Base-by-base conservation (phyloP, 2,329 filamentous ascomycete genomes). In the Colletotrichum siamense region DNA sequence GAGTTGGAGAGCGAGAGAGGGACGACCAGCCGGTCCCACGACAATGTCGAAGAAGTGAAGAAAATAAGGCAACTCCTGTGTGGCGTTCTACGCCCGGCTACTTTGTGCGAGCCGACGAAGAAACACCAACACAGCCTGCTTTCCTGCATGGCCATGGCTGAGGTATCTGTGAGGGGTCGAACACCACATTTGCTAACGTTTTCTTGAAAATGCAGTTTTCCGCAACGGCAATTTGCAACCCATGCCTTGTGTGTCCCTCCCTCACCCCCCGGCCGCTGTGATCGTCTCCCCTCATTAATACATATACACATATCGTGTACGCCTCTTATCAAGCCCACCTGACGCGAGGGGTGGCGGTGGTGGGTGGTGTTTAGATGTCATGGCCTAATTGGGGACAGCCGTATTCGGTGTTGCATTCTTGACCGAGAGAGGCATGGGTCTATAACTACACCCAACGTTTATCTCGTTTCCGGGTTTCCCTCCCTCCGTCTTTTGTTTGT, bases 161-260 rank as follows among this genome's bases (percentile, higher is more conserved):
- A 49, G 0, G 10, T 71, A 26, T 32, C 49, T 18, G 69, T 44
- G 32, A 74, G 32, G 57, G 49, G 39, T 62, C 28, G 34, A 52
- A 57, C 39, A 61, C 39, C 24, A 55, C 24, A 64, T 39, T 28
- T 39, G 44, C 39, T 32, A 22, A n/a, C 39, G 64, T 39, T 69
- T 36, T 44, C 22, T 55, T 44, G 72, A 63, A 69, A 67, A 75
- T 71, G 71, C 75, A 68, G 67, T 57, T 75, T 75, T 22, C 63
- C 61, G 62, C 62, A 68, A 30, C 62, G 63, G 61, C 18, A 34
- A 71, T 24, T 64, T 59, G 28, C 34, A 61, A 36, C 55, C 59
- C 39, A 49, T 49, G 39, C 52, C 15, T 63, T 49, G 32, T 55
- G 65, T 61, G 49, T 64, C 67, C 64, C 59, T 57, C 34, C 39